A percentile compares a stretch with the other conserved stretches of the same genome.
Evolutionary conservation across 2,329 filamentous ascomycete species (phyloP).

Genomic region (Epichloe amarillans): DNA sequence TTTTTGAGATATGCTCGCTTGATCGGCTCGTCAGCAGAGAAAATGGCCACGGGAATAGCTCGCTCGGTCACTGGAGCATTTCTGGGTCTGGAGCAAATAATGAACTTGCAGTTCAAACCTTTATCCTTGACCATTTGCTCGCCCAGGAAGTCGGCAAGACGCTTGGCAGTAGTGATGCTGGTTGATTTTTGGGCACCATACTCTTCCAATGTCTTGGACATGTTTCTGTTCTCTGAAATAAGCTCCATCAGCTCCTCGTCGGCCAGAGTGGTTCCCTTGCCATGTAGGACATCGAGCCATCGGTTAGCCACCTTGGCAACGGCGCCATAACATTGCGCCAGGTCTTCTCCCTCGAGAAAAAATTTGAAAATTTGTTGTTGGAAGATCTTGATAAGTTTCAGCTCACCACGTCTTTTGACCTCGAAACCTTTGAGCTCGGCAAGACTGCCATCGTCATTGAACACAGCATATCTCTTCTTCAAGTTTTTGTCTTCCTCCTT

Average conservation of each 20-base stretch:
- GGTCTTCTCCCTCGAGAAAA: slow-evolving; percentile 80
- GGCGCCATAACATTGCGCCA: slow-evolving; percentile 77
- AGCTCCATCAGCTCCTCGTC: slow-evolving; percentile 97
- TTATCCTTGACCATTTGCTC: slow-evolving; percentile 99
- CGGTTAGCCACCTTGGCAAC: slow-evolving; percentile 92
- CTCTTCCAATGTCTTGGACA: slow-evolving; percentile 93
- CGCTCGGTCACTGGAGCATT: slow-evolving; percentile 89
- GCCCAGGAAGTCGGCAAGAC: slow-evolving; percentile 87
- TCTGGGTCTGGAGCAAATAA: slow-evolving; percentile 79
- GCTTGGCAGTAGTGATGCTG: slow-evolving; percentile 95
- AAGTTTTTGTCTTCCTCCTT: slow-evolving; percentile 99
- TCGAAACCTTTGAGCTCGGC: slow-evolving; percentile 97
- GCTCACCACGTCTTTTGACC: slow-evolving; percentile 89
- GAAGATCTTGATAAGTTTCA: slow-evolving; percentile 99
- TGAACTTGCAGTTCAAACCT: slow-evolving; percentile 98
- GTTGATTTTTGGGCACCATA: slow-evolving; percentile 94
- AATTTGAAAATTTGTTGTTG: slow-evolving; percentile 99
- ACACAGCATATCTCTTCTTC: slow-evolving; percentile 98
- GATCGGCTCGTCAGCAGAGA: slow-evolving; percentile 79
- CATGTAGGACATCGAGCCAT: slow-evolving; percentile 91
- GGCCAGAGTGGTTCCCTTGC: slow-evolving; percentile 74
- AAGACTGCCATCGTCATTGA: slow-evolving; percentile 92
- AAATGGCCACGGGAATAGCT: slow-evolving; percentile 90
- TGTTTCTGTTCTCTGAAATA: slow-evolving; percentile 99
- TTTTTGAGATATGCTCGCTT: slow-evolving; percentile 86